Conservation (phyloP, 2,329 filamentous ascomycete genomes). For the Lasiodiplodia hormozganensis region DNA sequence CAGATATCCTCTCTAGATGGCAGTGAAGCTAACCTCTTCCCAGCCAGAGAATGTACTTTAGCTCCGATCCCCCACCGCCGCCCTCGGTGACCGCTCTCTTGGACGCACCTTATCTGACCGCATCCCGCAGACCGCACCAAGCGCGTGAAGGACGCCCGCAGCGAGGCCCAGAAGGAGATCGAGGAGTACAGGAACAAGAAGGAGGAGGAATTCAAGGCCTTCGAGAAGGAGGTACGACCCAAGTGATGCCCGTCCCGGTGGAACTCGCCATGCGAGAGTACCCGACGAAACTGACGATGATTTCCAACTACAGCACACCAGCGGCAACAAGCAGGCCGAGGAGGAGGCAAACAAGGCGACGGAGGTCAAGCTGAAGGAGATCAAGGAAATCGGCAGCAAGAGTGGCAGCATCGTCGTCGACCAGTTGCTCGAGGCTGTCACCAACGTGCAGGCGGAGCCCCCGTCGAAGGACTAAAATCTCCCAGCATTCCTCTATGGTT, state of each 20-base stretch:
- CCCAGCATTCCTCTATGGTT: slow-evolving; percentile 15
- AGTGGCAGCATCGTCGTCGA: slow-evolving; percentile 80
- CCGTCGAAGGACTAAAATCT: slow-evolving; percentile 42
- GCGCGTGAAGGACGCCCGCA: slow-evolving; percentile 93
- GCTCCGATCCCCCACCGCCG: slow-evolving; percentile 15
- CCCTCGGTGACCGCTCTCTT: slow-evolving; percentile 26
- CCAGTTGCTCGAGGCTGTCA: slow-evolving; percentile 83
- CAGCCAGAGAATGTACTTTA: slow-evolving; percentile 85
- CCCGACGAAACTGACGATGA: slow-evolving; percentile 31
- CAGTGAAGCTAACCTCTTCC: slow-evolving; percentile 6
- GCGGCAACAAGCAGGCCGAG: slow-evolving; percentile 79
- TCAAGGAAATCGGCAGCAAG: slow-evolving; percentile 80
- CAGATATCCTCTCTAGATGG: background rate
- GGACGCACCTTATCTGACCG: slow-evolving; percentile 35
- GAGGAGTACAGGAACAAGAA: slow-evolving; percentile 89
- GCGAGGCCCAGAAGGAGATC: slow-evolving; percentile 97
- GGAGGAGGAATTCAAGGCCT: slow-evolving; percentile 94
- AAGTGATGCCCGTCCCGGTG: background rate
- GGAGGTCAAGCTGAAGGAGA: slow-evolving; percentile 81
- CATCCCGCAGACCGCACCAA: slow-evolving; percentile 79
- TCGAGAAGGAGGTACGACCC: slow-evolving; percentile 74
- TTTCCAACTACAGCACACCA: slow-evolving; percentile 73
- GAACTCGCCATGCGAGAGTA: background rate
- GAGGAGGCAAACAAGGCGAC: slow-evolving; percentile 80
- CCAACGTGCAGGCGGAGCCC: slow-evolving; percentile 78